phyloP scores from a whole-genome alignment of 805 yeast genomes.

The Candida incommunis region DNA sequence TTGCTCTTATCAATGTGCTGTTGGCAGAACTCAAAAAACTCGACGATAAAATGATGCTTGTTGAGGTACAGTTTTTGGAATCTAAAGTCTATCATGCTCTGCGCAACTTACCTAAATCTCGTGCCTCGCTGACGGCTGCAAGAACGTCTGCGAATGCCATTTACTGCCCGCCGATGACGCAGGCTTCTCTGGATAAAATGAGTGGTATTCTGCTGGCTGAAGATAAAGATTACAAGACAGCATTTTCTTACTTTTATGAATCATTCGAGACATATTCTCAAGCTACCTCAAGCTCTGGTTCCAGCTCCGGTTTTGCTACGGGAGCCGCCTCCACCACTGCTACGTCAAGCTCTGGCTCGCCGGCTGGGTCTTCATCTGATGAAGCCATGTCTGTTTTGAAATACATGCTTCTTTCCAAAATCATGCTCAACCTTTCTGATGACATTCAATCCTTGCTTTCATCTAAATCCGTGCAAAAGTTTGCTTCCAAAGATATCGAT shows the following conservation, averaged over 20 bases:
- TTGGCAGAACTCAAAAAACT: conserved; percentile 79
- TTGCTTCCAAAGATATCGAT: conserved; percentile 74
- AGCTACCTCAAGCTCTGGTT: no score
- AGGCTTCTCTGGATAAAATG: conserved; percentile 91
- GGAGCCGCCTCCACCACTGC: no score
- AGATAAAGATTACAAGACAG: conserved; percentile 92
- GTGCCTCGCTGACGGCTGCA: conserved; percentile 87
- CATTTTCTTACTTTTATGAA: conserved; percentile 89
- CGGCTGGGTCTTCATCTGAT: conserved; percentile 36
- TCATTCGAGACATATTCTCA: conserved; percentile 83
- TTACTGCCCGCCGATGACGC: conserved; percentile 84
- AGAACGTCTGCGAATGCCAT: conserved; percentile 96
- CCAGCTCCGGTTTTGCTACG: no score
- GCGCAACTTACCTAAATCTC: conserved; percentile 79
- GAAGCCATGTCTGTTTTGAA: conserved; percentile 65
- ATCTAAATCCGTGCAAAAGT: conserved; percentile 60
- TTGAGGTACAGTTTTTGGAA: conserved; percentile 89
- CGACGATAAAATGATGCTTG: conserved; percentile 90
- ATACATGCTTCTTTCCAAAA: conserved; percentile 84
- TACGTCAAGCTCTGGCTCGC: no score
- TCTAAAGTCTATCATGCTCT: conserved; percentile 81
- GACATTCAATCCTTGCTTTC: conserved; percentile 70
- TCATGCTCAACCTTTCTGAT: conserved; percentile 78
- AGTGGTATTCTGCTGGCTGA: conserved; percentile 93
- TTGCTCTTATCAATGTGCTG: conserved; percentile 55